A percentile compares a stretch with the other conserved stretches of the same genome.
phyloP scores from a whole-genome alignment of 177 flowering plant species.

The Tripterygium wilfordii region DNA sequence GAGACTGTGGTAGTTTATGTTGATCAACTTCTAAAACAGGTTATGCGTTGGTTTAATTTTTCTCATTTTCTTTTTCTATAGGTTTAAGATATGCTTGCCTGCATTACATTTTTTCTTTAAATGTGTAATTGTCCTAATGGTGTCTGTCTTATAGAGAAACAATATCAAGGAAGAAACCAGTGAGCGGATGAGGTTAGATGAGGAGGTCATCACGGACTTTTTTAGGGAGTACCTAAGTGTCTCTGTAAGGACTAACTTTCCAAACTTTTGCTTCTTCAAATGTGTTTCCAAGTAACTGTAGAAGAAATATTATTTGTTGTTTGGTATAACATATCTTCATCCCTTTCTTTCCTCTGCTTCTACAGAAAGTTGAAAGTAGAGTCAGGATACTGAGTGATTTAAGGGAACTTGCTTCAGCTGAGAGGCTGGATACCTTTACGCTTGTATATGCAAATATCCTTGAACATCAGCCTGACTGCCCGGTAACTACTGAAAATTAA shows the following conservation, averaged over 20 bases:
- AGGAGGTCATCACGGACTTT: conserved; percentile 90
- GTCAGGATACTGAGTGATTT: conserved; percentile 72
- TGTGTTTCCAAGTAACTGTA: too few relatives aligned
- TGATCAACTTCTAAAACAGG: conserved; percentile 93
- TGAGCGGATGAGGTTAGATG: conserved; percentile 94
- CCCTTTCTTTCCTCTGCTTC: not conserved
- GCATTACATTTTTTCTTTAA: too few relatives aligned
- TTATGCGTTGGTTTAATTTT: conserved; percentile 13
- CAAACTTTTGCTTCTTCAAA: not conserved
- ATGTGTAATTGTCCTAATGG: not conserved
- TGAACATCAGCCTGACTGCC: conserved; percentile 97
- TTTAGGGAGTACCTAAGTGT: conserved; percentile 86
- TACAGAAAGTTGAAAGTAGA: conserved; percentile 94
- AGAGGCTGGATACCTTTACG: conserved; percentile 91
- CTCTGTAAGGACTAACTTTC: conserved; percentile 47
- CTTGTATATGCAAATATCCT: conserved; percentile 91
- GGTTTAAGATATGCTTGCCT: too few relatives aligned
- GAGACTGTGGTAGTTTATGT: conserved; percentile 88
- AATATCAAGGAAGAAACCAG: conserved; percentile 95
- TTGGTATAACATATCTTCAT: not conserved
- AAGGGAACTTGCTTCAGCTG: conserved; percentile 97
- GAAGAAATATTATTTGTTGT: not conserved
- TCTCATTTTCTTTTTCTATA: too few relatives aligned
- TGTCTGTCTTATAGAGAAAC: conserved; percentile 51
- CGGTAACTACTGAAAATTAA: conserved; percentile 49